A percentile compares a stretch with the other conserved stretches of the same genome.
phyloP scores from a whole-genome alignment of 108 stramenopile genomes.

The Cylindrotheca fusiformis region DNA sequence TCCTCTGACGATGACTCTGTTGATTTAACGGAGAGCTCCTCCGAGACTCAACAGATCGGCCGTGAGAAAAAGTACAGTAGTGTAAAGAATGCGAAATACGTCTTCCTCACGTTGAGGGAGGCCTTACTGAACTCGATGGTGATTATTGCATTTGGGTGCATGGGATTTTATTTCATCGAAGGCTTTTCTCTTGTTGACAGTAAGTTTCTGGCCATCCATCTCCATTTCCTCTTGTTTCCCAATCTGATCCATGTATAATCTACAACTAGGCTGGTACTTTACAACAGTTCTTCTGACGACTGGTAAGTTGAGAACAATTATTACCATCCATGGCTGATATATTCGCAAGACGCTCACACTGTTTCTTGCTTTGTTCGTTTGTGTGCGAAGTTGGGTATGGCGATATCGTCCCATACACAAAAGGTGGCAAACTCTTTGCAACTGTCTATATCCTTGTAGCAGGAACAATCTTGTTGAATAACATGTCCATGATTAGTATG shows the following conservation, averaged over 20 bases:
- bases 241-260: too few species aligned
- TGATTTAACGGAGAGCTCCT: not conserved
- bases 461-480: conserved; percentile 78
- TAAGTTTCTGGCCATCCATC: not conserved
- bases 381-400: conserved; percentile 84
- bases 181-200: conserved; percentile 58
- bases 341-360: not conserved
- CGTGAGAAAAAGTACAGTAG: conserved; percentile 30
- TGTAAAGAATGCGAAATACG: conserved; percentile 74
- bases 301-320: too few species aligned
- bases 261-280: conserved; percentile 48
- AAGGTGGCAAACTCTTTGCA: conserved; percentile 67
- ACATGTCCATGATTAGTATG: conserved; percentile 90
- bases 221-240: too few species aligned
- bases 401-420: conserved; percentile 79
- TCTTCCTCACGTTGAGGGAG: conserved; percentile 72
- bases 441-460: conserved; percentile 73
- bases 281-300: conserved; percentile 78
- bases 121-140: conserved; percentile 78
- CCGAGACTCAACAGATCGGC: conserved; percentile 1
- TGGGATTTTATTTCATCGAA: conserved; percentile 85
- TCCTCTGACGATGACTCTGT: not conserved
- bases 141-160: conserved; percentile 75
- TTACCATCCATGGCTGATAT: too few species aligned
- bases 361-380: not conserved